Evolutionary conservation across 805 yeast genomes (phyloP), one percentile per base, ranked within the genome.

Genomic region (Yarrowia yakushimensis): DNA sequence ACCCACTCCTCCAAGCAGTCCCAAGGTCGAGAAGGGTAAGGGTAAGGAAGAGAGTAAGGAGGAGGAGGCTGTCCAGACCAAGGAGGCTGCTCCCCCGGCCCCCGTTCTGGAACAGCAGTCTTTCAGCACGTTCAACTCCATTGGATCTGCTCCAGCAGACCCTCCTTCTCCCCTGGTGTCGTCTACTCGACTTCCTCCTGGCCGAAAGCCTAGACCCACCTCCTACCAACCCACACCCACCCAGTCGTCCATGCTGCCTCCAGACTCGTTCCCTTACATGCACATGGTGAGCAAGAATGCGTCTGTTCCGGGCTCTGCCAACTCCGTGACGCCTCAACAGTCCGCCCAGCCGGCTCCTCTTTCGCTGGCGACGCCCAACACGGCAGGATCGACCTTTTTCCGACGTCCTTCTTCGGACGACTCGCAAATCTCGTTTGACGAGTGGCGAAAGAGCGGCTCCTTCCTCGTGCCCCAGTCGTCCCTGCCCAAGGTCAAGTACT

Each of bases 141-240:
- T 33, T 8, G 6, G 10, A 9, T 33, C 37, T n/a, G 18, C 12
- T 7, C 5, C 37, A n/a, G 22, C 22, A n/a, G 33, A 34, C 17
- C 30, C 41, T 8, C 17, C 59, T 0, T 50, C 59, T 1, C 43
- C 43, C 11, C 59, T 34, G 34, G 59, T 50, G 3, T 50, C 59
- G 8, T 50, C 59, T 4, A 50, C 59, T 3, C 45, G 48, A 2
- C 61, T 55, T 4, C 61, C 61, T 13, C 64, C 69, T 4, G 64
- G 64, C 7, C 52, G 71, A 41, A 74, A 71, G 65, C 77, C 76
- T 8, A 69, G 78, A 18, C 78, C 77, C 10, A 71, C 74, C 25
- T 73, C 76, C 10, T 74, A 68, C 70, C 77, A 74, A 69, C 74
- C 75, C 25, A 48, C 57, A 4, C 41, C 54, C 31, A 33, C 59